Conservation (phyloP, 208 protist species). For the Leishmania guyanensis region DNA sequence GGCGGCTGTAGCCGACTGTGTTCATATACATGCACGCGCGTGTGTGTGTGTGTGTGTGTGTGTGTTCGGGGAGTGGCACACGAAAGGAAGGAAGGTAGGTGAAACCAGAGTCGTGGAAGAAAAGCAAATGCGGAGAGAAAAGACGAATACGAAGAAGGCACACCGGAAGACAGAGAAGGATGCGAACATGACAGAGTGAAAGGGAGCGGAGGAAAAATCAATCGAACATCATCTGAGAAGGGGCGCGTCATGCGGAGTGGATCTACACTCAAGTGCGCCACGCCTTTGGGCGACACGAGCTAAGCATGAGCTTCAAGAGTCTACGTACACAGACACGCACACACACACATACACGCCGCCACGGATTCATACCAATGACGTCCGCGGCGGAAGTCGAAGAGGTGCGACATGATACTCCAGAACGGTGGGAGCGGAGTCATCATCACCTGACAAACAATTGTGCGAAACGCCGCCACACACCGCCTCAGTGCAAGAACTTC, state of each 20-base stretch:
- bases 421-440: background rate
- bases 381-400: background rate
- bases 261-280: background rate
- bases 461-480: background rate
- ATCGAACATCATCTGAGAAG: background rate
- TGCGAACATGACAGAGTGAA: background rate
- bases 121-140: background rate
- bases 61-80: background rate
- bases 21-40: background rate
- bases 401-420: background rate
- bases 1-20: background rate
- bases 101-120: background rate
- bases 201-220: background rate
- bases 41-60: conserved; percentile 6
- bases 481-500: background rate
- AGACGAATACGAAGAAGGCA: background rate
- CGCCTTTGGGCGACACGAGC: background rate
- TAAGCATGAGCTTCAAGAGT: background rate
- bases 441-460: background rate
- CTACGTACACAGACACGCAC: background rate
- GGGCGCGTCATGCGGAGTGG: background rate
- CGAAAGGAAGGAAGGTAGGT: background rate
- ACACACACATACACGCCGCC: background rate
- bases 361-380: background rate
- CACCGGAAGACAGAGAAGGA: background rate